phyloP scores from a whole-genome alignment of 2,329 filamentous ascomycete genomes.

The Ophiocordyceps camponoti-saundersi region DNA sequence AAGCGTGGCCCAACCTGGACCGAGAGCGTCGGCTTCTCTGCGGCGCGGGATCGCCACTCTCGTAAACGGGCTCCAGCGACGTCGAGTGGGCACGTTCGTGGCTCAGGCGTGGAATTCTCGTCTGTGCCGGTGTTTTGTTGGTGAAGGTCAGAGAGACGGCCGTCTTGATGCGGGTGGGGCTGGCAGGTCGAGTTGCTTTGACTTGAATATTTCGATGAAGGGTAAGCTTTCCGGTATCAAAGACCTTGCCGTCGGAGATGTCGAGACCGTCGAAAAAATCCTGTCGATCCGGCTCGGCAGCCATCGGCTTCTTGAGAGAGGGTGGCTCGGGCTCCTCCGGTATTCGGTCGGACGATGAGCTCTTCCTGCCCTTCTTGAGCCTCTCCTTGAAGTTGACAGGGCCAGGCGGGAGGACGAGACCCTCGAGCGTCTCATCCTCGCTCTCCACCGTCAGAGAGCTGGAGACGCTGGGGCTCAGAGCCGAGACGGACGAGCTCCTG shows the following conservation, averaged over 20 bases:
- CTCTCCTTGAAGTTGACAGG: constrained; percentile 71
- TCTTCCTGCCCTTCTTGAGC: constrained; percentile 53
- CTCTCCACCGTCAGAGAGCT: constrained; percentile 86
- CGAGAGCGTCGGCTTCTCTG: constrained; percentile 43
- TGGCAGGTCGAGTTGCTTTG: constrained; percentile 52
- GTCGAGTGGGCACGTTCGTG: constrained; percentile 54
- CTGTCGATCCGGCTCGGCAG: constrained; percentile 36
- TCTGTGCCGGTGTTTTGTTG: constrained; percentile 48
- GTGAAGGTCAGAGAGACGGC: constrained; percentile 84
- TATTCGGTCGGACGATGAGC: constrained; percentile 35
- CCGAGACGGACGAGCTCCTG: constrained; percentile 74
- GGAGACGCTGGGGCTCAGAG: constrained; percentile 79
- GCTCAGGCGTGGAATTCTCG: constrained; percentile 64
- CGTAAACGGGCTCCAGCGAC: constrained; percentile 81
- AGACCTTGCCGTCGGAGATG: constrained; percentile 65
- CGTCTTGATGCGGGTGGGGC: constrained; percentile 54
- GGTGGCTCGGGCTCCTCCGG: constrained; percentile 17
- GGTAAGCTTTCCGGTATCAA: constrained; percentile 65
- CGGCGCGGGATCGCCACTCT: constrained; percentile 60
- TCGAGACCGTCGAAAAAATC: constrained; percentile 81
- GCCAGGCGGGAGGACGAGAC: constrained; percentile 70
- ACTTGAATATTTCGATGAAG: constrained; percentile 85
- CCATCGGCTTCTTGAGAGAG: constrained; percentile 13
- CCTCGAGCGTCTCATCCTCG: constrained; percentile 82
- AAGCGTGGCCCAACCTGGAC: constrained; percentile 51